Evolutionary conservation across 2,329 filamentous ascomycete species (phyloP), one percentile per base, ranked within the genome.

Genomic region (Penicillium oxalicum): DNA sequence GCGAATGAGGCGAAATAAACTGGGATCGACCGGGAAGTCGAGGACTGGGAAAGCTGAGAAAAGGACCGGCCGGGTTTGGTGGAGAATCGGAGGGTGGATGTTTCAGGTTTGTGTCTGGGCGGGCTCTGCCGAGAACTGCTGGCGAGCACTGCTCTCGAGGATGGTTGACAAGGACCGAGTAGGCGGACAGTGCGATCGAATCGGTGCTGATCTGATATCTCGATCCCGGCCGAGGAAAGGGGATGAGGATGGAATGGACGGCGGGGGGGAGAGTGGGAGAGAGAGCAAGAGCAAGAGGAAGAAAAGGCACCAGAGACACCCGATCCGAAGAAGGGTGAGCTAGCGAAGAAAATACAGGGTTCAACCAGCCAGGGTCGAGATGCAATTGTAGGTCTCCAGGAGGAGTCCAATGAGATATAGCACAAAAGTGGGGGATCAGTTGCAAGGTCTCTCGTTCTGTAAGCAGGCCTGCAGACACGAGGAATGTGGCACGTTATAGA

Each of bases 21-120:
- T 44, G 42, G 42, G 33, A 36, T 44, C 33, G 12, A 34, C 42
- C 32, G 42, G 42, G 33, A 41, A 26, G 39, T 26, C 39, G 18
- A 28, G 38, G 39, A 48, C 40, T 46, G 39, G 48, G 51, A 53
- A 48, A 49, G 50, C 34, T 44, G 47, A 38, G 34, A 25, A 40
- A 38, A 13, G 34, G 40, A 44, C 44, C 49, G 50, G 27, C 12
- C 11, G n/a, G 40, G 29, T 18, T 33, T 42, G 42, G 42, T 36
- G 42, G 33, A 44, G 32, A 44, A 44, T 35, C 29, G 25, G 41
- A 36, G 41, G 33, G 24, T n/a, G 24, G 13, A 36, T 44, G 52
- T 52, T 54, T 54, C 52, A 52, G 47, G 48, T 47, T 47, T 36
- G 42, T 44, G 26, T 34, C 42, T 36, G 33, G 42, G 41, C 32